Base-by-base conservation (phyloP, 2,329 filamentous ascomycete genomes). In the Ophiocordyceps robertsii region DNA sequence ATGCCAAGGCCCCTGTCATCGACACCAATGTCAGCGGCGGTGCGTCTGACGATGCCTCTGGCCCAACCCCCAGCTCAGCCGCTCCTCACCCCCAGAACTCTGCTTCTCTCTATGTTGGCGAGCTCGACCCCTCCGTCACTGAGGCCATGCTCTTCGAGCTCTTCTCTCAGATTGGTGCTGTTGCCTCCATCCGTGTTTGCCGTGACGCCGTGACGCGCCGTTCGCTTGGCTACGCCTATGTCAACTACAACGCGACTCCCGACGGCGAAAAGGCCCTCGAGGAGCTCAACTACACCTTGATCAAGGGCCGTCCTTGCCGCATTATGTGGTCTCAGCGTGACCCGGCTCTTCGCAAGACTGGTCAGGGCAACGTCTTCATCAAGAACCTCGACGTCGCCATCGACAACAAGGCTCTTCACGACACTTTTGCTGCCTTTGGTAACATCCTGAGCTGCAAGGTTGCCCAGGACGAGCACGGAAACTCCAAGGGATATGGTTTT, bases 271-370 rank as follows among this genome's bases (percentile, higher is more conserved):
- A 94, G 70, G 92, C 92, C 58, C 82, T 98, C 48, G 92, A 98
- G 72, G 92, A 98, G 71, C 79, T 98, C 57, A 98, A 98, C 80
- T 98, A 98, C 76, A 98, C 92, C 50, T 74, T 95, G 57, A 96
- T 98, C 75, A 96, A 96, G 79, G 89, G 89, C 58, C 88, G 85
- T 62, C 90, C 92, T 47, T 98, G 92, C 84, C 90, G 92, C 61
- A 98, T 98, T 72, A 98, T 98, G 92, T 98, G 92, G 92, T 98
- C 92, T 52, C 92, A 98, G 78, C 92, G 92, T 66, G 92, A 98
- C 68, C 92, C 92, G 53, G 90, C 90, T 64, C 82, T 98, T 57
- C 92, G 92, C 73, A 98, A 98, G 82, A 98, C 88, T 55, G 92
- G 92, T 53, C 88, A 95, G 71, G 92, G 92, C 65, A 98, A 98